Evolutionary conservation across 352 stramenopile genomes (phyloP).

Genomic region (Phytophthora pini): DNA sequence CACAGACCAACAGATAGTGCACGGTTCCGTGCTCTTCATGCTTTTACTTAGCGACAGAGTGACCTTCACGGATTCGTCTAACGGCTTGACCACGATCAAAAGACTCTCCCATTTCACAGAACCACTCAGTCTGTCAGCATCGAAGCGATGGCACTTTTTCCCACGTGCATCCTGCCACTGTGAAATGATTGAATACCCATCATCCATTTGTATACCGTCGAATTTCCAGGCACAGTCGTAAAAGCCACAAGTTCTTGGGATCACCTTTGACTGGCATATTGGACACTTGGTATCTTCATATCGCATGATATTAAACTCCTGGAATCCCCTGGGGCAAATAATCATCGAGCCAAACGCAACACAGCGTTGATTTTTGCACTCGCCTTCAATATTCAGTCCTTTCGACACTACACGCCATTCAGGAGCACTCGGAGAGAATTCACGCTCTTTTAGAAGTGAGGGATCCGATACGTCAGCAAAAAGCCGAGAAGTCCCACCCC

Average conservation of each 20-base stretch:
- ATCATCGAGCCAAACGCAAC: constrained; percentile 28
- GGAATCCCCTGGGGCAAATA: constrained; percentile 11
- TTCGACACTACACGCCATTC: constrained; percentile 21
- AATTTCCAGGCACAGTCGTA: constrained; percentile 48
- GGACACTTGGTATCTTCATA: constrained; percentile 26
- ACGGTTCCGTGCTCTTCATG: too few relatives aligned
- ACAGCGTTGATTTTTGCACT: constrained; percentile 21
- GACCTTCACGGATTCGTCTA: neutral
- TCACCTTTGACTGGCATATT: constrained; percentile 16
- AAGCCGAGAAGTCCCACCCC: neutral
- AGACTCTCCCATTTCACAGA: constrained; percentile 27
- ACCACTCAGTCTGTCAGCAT: constrained; percentile 21
- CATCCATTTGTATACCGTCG: constrained; percentile 24
- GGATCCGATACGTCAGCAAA: constrained; percentile 18
- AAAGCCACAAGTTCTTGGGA: constrained; percentile 37
- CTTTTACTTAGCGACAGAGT: too few relatives aligned
- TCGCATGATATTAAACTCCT: constrained; percentile 29
- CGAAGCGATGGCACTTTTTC: constrained; percentile 29
- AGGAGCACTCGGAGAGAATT: constrained; percentile 17
- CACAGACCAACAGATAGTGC: too few relatives aligned
- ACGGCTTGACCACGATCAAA: constrained; percentile 16
- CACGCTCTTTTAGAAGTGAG: constrained; percentile 9
- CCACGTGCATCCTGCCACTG: constrained; percentile 25
- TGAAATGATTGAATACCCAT: constrained; percentile 24
- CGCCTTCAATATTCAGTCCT: constrained; percentile 43